Evolutionary conservation across 352 stramenopile genomes (phyloP).

Genomic region (Pythium sp.): DNA sequence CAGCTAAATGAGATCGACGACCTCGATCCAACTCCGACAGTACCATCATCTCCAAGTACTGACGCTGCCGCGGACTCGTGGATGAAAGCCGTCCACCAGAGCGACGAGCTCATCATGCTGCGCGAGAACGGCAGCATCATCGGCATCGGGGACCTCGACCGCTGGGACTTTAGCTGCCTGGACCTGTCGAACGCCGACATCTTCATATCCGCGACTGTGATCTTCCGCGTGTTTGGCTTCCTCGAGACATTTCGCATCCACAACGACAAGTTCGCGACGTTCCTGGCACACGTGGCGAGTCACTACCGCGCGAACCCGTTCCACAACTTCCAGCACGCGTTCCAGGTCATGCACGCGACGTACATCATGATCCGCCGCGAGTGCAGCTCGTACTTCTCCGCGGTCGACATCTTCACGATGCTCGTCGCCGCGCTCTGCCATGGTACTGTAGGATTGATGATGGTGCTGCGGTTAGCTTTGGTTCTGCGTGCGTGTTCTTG

Average conservation of each 20-base stretch:
- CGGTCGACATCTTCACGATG: slow-evolving; percentile 53
- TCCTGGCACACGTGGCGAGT: slow-evolving; percentile 51
- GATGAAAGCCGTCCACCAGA: slow-evolving; percentile 8
- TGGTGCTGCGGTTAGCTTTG: too few species aligned
- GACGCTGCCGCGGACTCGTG: slow-evolving; percentile 4
- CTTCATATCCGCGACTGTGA: slow-evolving; percentile 37
- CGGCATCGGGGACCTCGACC: slow-evolving; percentile 42
- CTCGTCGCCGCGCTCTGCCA: slow-evolving; percentile 25
- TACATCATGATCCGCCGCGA: slow-evolving; percentile 44
- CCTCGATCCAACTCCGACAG: slow-evolving; percentile 26
- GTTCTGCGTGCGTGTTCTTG: too few species aligned
- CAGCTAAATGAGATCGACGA: slow-evolving; percentile 46
- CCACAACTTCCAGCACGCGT: slow-evolving; percentile 77
- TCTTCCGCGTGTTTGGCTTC: slow-evolving; percentile 56
- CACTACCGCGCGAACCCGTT: slow-evolving; percentile 70
- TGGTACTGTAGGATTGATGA: neutral
- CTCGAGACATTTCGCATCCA: slow-evolving; percentile 51
- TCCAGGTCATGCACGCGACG: slow-evolving; percentile 60
- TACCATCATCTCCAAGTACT: slow-evolving; percentile 1
- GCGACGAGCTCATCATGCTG: slow-evolving; percentile 20
- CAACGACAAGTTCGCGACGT: slow-evolving; percentile 49
- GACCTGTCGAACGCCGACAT: slow-evolving; percentile 58
- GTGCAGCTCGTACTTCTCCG: slow-evolving; percentile 41
- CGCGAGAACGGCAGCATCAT: slow-evolving; percentile 32
- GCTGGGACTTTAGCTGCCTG: slow-evolving; percentile 51